These are phyloP conservation scores for Kuraishia molischiana DNA, from an alignment of 805 yeast genomes.

Conservation along the genomic window DNA sequence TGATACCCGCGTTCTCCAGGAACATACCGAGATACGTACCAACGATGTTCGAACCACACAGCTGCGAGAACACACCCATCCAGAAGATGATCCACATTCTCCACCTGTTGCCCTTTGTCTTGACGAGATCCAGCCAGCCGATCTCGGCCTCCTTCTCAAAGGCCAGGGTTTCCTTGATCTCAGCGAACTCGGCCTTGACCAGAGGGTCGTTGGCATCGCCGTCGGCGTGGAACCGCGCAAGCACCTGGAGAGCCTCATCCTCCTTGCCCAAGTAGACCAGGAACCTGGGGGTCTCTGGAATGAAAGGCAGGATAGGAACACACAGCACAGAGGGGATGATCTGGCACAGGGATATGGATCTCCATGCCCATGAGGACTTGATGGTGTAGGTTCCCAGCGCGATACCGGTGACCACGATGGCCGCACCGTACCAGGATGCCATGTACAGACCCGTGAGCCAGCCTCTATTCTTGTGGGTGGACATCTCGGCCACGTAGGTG, in stretches of 20 bases:
- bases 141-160: slow-evolving; percentile 12
- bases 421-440: slow-evolving; percentile 19
- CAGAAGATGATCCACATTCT: slow-evolving; percentile 17
- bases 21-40: slow-evolving; percentile 25
- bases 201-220: slow-evolving; percentile 10
- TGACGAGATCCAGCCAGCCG: slow-evolving; percentile 15
- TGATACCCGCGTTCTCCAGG: slow-evolving; percentile 15
- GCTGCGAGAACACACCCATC: slow-evolving; percentile 17
- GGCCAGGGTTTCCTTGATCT: slow-evolving; percentile 12
- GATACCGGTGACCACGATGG: slow-evolving; percentile 18
- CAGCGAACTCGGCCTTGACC: slow-evolving; percentile 13
- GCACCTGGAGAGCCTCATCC: slow-evolving; percentile 32
- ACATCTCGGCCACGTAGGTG: slow-evolving; percentile 24
- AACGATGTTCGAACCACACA: slow-evolving; percentile 16
- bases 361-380: slow-evolving; percentile 19
- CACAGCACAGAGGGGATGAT: slow-evolving; percentile 15
- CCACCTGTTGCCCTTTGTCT: slow-evolving; percentile 12
- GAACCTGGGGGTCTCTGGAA: slow-evolving; percentile 18
- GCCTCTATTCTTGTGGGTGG: slow-evolving; percentile 20
- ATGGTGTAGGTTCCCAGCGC: slow-evolving; percentile 18
- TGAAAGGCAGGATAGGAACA: slow-evolving; percentile 11
- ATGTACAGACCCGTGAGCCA: slow-evolving; percentile 16
- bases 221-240: slow-evolving; percentile 13
- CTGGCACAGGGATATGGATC: slow-evolving; percentile 18
- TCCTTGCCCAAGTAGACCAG: slow-evolving; percentile 31